Base-by-base conservation (phyloP, 768 basidiomycete species). In the Termitomyces sp. region DNA sequence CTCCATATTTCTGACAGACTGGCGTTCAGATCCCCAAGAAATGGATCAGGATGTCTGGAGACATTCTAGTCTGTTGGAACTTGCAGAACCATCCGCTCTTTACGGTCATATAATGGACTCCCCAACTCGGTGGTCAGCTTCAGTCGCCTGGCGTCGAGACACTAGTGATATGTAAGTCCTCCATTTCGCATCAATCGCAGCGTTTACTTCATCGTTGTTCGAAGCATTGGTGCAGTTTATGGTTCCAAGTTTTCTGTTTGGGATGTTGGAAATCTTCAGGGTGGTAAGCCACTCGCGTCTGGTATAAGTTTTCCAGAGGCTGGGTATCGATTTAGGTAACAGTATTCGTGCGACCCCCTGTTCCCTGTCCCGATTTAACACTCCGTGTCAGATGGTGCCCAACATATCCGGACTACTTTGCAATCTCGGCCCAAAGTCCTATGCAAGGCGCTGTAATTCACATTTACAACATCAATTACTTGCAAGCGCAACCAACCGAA, bases 1-100 rank as follows among this genome's bases (percentile, higher is more conserved):
- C 35, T 85, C 84, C 30, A 74, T 92, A 48, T 90, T 86, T 69
- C 69, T 92, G 48, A 83, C 86, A n/a, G 89, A 93, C 72, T 93
- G 91, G 91, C 83, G 87, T 55, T 80, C 85, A 6, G 87, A 91
- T 65, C 86, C 85, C 1, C 77, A 79, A 13, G 78, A 77, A 38
- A 72, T 70, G 20, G 80, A 79, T 55, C 76, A 77, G 55, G 80
- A 76, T 47, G 77, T 72, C 54, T 83, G 85, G 79, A 80, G 86
- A 48, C 82, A 85, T 67, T 79, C 78, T 12, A 85, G 80, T 65
- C 70, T 90, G 46, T 65, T 90, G 20, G 90, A 93, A 68, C 82
- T 93, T 3, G 73, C 85, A 16, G 89, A 92, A 56, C 88, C 91
- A 16, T 74, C 79, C 52, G 79, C 84, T 9, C 68, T 92, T 45